Evolutionary conservation across 441 rosid genomes (phyloP).

Genomic region (Caryocar brasiliense): DNA sequence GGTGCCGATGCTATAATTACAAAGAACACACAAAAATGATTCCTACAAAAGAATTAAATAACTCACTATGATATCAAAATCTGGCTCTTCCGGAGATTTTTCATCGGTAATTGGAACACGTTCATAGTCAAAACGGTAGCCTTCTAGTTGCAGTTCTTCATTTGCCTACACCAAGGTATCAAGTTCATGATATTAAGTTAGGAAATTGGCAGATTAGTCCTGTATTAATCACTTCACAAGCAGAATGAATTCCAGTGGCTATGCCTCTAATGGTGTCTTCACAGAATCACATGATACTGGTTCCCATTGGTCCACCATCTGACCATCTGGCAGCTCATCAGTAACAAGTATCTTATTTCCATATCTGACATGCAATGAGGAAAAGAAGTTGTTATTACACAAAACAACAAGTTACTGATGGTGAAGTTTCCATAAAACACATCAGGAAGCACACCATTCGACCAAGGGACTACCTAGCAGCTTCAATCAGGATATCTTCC

Average conservation of each 20-base stretch:
- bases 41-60: background rate
- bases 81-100: slow-evolving; percentile 86
- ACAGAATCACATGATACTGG: slow-evolving; percentile 79
- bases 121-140: slow-evolving; percentile 83
- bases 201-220: slow-evolving; percentile 5
- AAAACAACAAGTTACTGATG: slow-evolving; percentile 12
- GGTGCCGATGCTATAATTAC: background rate
- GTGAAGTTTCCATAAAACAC: background rate
- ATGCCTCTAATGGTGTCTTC: slow-evolving; percentile 90
- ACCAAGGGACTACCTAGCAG: slow-evolving; percentile 52
- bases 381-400: slow-evolving; percentile 13
- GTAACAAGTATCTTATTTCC: slow-evolving; percentile 98
- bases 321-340: slow-evolving; percentile 98
- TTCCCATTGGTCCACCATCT: slow-evolving; percentile 99
- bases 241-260: slow-evolving; percentile 9
- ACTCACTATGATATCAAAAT: slow-evolving; percentile 84
- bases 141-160: slow-evolving; percentile 84
- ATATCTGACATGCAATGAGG: slow-evolving; percentile 49
- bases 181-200: slow-evolving; percentile 13
- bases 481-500: slow-evolving; percentile 86
- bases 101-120: slow-evolving; percentile 97
- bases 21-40: background rate
- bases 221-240: slow-evolving; percentile 6
- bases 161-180: slow-evolving; percentile 49
- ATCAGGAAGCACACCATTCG: slow-evolving; percentile 6